Conservation (phyloP, 495 filamentous ascomycete species). For the Eremomyces bilateralis region DNA sequence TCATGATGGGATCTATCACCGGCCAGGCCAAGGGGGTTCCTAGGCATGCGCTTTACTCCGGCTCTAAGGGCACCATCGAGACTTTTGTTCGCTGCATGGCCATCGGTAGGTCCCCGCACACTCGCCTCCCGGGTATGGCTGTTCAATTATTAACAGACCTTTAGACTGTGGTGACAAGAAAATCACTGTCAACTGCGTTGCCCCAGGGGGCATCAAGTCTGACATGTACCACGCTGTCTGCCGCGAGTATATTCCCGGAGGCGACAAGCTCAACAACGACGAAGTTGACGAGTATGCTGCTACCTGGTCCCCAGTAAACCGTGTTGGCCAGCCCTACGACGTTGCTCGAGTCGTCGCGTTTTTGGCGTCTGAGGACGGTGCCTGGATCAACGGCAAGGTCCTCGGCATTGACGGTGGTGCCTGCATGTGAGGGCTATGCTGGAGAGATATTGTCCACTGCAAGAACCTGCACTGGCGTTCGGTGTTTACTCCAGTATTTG, state of each 20-base stretch:
- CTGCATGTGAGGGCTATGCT: slow-evolving; percentile 9
- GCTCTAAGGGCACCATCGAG: slow-evolving; percentile 35
- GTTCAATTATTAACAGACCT: neutral
- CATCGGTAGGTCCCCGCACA: slow-evolving; percentile 17
- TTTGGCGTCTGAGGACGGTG: slow-evolving; percentile 40
- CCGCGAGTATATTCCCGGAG: slow-evolving; percentile 40
- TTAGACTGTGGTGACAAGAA: slow-evolving; percentile 24
- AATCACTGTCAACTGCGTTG: slow-evolving; percentile 44
- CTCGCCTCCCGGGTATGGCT: neutral
- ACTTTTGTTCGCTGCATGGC: slow-evolving; percentile 34
- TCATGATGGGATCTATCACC: slow-evolving; percentile 42
- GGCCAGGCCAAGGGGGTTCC: slow-evolving; percentile 38
- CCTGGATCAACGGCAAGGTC: slow-evolving; percentile 44
- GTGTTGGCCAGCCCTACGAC: slow-evolving; percentile 39
- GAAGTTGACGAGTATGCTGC: slow-evolving; percentile 28
- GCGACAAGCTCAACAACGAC: slow-evolving; percentile 25
- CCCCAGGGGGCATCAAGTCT: slow-evolving; percentile 45
- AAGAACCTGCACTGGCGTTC: too few species aligned
- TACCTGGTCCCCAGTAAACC: slow-evolving; percentile 34
- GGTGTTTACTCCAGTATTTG: too few species aligned
- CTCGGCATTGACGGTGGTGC: slow-evolving; percentile 10
- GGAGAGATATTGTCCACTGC: too few species aligned
- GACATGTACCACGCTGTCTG: slow-evolving; percentile 48
- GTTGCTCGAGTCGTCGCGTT: slow-evolving; percentile 43
- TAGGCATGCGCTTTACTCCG: slow-evolving; percentile 40